A percentile compares a stretch with the other conserved stretches of the same genome.
Conservation (phyloP, 805 yeast genomes). For the Komagataella phaffii region DNA sequence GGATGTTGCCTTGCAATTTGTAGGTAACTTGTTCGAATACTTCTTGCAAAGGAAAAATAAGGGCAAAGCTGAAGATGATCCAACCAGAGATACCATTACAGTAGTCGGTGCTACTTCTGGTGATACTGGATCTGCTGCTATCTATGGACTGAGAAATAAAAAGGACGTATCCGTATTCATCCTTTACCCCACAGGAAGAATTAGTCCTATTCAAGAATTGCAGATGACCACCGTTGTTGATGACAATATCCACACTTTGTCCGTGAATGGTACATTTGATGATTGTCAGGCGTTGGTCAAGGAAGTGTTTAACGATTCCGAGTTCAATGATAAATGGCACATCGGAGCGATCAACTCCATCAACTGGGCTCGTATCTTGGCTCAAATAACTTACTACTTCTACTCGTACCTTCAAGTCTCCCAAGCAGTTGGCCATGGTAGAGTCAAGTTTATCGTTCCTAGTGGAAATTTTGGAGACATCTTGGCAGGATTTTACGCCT, state of each 20-base stretch:
- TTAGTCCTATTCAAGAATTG: slow-evolving; percentile 94
- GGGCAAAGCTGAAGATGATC: slow-evolving; percentile 26
- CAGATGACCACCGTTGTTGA: slow-evolving; percentile 98
- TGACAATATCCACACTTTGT: slow-evolving; percentile 83
- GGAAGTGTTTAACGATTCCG: slow-evolving; percentile 78
- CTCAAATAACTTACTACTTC: slow-evolving; percentile 95
- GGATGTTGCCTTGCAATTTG: slow-evolving; percentile 96
- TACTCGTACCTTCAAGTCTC: slow-evolving; percentile 70
- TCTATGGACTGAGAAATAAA: slow-evolving; percentile 93
- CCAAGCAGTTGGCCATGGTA: slow-evolving; percentile 20
- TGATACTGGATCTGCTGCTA: slow-evolving; percentile 98
- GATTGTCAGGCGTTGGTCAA: slow-evolving; percentile 97
- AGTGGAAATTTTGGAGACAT: slow-evolving; percentile 98
- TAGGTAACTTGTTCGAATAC: slow-evolving; percentile 92
- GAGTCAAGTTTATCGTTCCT: slow-evolving; percentile 83
- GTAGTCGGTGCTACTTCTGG: slow-evolving; percentile 99
- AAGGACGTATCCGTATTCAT: slow-evolving; percentile 97
- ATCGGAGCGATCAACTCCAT: slow-evolving; percentile 97
- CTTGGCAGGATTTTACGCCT: slow-evolving; percentile 91
- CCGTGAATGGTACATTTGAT: slow-evolving; percentile 93
- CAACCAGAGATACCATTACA: slow-evolving; percentile 62
- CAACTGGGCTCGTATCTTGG: slow-evolving; percentile 97
- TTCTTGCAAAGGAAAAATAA: slow-evolving; percentile 69
- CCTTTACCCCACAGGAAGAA: slow-evolving; percentile 92
- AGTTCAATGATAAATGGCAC: slow-evolving; percentile 80